Percentiles rank a stretch among this genome's conserved stretches.
These are phyloP conservation scores for Pterulicium gracile DNA, from an alignment of 1,284 basidiomycete species.

Conservation along the genomic window DNA sequence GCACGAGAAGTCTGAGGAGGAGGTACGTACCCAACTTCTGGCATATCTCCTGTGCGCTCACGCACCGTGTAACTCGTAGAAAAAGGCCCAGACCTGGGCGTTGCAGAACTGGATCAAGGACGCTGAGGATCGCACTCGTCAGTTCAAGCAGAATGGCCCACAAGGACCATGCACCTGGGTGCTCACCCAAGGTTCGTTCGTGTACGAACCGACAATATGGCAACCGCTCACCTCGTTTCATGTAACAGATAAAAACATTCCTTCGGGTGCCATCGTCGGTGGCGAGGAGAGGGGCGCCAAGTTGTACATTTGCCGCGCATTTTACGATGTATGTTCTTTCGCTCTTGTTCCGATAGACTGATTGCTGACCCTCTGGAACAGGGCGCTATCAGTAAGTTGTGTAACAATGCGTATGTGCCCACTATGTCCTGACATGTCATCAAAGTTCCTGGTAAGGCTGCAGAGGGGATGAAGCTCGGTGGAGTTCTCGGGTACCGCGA, in stretches of 20 bases:
- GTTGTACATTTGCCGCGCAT: slow-evolving; percentile 51
- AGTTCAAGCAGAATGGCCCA: slow-evolving; percentile 37
- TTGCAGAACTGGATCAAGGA: slow-evolving; percentile 46
- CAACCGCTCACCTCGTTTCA: neutral
- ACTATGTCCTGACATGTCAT: neutral
- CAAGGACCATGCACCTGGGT: slow-evolving; percentile 48
- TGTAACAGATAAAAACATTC: slow-evolving; percentile 30
- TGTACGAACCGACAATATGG: neutral
- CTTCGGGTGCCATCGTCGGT: slow-evolving; percentile 41
- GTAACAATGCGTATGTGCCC: neutral
- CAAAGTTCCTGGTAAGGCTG: slow-evolving; percentile 59
- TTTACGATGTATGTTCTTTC: slow-evolving; percentile 35
- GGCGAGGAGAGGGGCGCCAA: slow-evolving; percentile 42
- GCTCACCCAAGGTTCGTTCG: slow-evolving; percentile 35
- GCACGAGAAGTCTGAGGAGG: slow-evolving; percentile 45
- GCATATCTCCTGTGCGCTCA: neutral
- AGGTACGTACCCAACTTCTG: slow-evolving; percentile 26
- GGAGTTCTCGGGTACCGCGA: slow-evolving; percentile 49
- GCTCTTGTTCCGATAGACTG: neutral
- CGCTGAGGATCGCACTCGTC: slow-evolving; percentile 38
- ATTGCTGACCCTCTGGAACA: slow-evolving; percentile 16
- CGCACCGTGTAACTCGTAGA: slow-evolving; percentile 20
- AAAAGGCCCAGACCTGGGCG: slow-evolving; percentile 41
- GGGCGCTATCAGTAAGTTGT: slow-evolving; percentile 47
- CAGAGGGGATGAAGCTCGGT: slow-evolving; percentile 42